Evolutionary conservation across 305 asterid genomes (phyloP).

Genomic region (Coffea humblotiana): DNA sequence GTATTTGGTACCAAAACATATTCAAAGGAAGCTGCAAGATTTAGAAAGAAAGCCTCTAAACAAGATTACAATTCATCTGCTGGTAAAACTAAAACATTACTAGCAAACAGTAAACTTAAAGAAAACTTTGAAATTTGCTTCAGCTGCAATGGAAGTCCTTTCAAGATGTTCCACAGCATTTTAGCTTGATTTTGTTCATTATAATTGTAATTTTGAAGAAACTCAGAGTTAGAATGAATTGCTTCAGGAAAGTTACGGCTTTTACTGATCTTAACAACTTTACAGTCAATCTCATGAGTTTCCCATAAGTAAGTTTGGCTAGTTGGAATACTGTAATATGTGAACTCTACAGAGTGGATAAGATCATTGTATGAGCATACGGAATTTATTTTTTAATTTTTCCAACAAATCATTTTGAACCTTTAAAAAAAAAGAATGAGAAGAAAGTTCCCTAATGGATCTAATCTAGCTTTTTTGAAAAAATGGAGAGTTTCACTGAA

Average conservation of each 20-base stretch:
- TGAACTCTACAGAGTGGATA: neutral
- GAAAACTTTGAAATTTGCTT: neutral
- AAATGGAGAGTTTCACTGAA: neutral
- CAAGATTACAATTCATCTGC: neutral
- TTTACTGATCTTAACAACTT: neutral
- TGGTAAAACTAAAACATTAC: neutral
- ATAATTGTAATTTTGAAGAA: neutral
- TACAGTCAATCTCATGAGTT: neutral
- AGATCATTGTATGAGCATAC: neutral
- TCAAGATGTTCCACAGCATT: neutral
- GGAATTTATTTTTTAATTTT: neutral
- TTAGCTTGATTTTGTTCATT: neutral
- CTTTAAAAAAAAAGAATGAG: neutral
- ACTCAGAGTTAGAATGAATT: neutral
- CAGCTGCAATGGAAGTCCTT: constrained; percentile 4
- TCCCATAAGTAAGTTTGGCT: neutral
- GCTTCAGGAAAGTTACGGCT: neutral
- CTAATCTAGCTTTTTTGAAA: neutral
- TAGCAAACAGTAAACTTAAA: neutral
- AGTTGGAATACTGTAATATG: neutral
- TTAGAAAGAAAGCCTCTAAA: neutral
- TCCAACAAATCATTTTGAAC: neutral
- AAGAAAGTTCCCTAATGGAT: neutral
- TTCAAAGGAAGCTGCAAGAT: neutral
- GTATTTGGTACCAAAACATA: neutral